Evolutionary conservation across 2,329 filamentous ascomycete genomes (phyloP).

Genomic region (Colletotrichum liaoningense): DNA sequence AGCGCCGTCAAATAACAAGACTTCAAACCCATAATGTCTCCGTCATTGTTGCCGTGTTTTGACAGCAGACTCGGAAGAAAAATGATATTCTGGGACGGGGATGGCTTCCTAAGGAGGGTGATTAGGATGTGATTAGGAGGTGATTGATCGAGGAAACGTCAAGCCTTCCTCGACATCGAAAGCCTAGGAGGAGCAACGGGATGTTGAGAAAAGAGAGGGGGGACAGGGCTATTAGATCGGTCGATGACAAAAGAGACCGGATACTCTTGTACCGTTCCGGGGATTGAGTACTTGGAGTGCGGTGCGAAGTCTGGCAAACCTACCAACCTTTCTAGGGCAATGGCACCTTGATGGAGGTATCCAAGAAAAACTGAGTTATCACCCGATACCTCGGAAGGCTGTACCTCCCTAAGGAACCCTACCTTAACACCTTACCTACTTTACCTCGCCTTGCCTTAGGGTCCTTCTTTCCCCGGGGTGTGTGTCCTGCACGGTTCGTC

Average conservation of each 20-base stretch:
- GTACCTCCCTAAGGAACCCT: not conserved
- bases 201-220: not conserved
- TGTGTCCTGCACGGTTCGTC: constrained; percentile 2
- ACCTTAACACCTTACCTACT: not conserved
- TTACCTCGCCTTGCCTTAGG: not conserved
- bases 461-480: not conserved
- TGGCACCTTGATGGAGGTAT: not conserved
- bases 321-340: not conserved
- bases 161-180: not conserved
- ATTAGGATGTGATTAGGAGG: not conserved
- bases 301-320: not conserved
- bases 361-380: not conserved
- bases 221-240: not conserved
- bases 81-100: not conserved
- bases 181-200: not conserved
- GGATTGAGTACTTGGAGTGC: not conserved
- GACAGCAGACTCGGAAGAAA: not conserved
- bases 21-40: not conserved
- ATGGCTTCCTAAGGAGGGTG: not conserved
- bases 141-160: not conserved
- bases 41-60: not conserved
- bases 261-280: not conserved
- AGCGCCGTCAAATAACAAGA: not conserved
- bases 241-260: not conserved
- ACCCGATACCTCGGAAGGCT: not conserved